These are phyloP conservation scores for Rhizopogon vesiculosus DNA, from an alignment of 768 basidiomycete genomes.

Conservation along the genomic window DNA sequence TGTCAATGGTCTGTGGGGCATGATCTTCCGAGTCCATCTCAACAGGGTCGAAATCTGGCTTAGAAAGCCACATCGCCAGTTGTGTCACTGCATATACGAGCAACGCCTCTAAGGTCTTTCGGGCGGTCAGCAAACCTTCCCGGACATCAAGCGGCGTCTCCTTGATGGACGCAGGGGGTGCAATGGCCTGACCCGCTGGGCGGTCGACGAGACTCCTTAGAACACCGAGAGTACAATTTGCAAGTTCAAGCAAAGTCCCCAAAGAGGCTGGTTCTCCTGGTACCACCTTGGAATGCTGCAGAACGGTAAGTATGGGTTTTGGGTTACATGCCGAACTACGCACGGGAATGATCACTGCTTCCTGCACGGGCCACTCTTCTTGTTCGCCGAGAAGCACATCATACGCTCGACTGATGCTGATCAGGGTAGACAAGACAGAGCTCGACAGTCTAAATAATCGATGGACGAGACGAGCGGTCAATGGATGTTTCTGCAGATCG, in stretches of 20 bases:
- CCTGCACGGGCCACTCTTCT: slow-evolving; percentile 68
- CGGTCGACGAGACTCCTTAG: slow-evolving; percentile 61
- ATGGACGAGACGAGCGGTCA: slow-evolving; percentile 68
- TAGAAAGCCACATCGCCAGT: slow-evolving; percentile 73
- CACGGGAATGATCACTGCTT: slow-evolving; percentile 72
- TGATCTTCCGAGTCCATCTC: slow-evolving; percentile 39
- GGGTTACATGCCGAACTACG: not conserved
- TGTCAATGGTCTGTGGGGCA: slow-evolving; percentile 5
- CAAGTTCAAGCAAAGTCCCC: slow-evolving; percentile 84
- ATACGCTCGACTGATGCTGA: slow-evolving; percentile 68
- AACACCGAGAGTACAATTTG: slow-evolving; percentile 71
- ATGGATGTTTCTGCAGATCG: slow-evolving; percentile 66
- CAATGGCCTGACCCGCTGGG: slow-evolving; percentile 53
- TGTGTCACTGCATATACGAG: slow-evolving; percentile 72
- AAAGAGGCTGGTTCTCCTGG: slow-evolving; percentile 78
- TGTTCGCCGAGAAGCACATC: slow-evolving; percentile 55
- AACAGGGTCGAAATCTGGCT: slow-evolving; percentile 57
- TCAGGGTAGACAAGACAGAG: slow-evolving; percentile 64
- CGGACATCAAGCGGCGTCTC: slow-evolving; percentile 42
- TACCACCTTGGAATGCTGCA: slow-evolving; percentile 81
- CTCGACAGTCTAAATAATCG: slow-evolving; percentile 67
- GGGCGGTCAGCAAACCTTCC: slow-evolving; percentile 51
- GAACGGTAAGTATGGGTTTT: not conserved
- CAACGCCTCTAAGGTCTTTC: slow-evolving; percentile 62
- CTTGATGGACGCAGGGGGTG: slow-evolving; percentile 26